Evolutionary conservation across 495 filamentous ascomycete genomes (phyloP).

Genomic region (Astrothelium subdiscretum): DNA sequence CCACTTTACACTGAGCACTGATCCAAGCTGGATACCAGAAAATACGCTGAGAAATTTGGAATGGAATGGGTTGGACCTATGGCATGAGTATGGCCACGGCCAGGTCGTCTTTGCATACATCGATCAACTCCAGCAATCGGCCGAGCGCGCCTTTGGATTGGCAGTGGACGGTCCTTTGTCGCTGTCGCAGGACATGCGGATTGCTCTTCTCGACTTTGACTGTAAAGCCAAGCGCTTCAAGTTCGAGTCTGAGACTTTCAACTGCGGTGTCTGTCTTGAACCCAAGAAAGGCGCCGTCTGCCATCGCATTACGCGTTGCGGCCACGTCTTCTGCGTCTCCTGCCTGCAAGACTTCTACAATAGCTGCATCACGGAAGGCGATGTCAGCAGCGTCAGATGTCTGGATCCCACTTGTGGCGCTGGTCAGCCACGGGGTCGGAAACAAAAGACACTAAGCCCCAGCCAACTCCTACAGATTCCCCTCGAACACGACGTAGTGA

Average conservation of each 20-base stretch:
- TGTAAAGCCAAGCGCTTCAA: slow-evolving; percentile 55
- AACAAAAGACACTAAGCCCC: slow-evolving; percentile 60
- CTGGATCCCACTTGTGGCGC: slow-evolving; percentile 64
- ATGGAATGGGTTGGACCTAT: slow-evolving; percentile 50
- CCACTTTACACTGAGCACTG: slow-evolving; percentile 48
- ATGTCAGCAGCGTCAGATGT: slow-evolving; percentile 66
- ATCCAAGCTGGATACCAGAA: slow-evolving; percentile 59
- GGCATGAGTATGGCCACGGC: slow-evolving; percentile 71
- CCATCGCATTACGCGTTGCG: slow-evolving; percentile 65
- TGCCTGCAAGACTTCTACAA: slow-evolving; percentile 88
- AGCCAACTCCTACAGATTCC: slow-evolving; percentile 84
- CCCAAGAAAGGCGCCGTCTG: slow-evolving; percentile 81
- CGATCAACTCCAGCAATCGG: slow-evolving; percentile 70
- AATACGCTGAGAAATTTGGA: slow-evolving; percentile 46
- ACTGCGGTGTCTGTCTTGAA: slow-evolving; percentile 81
- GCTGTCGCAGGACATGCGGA: slow-evolving; percentile 50
- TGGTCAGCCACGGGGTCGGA: slow-evolving; percentile 38
- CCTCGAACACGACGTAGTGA: slow-evolving; percentile 56
- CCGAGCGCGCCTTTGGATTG: slow-evolving; percentile 67
- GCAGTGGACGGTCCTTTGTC: slow-evolving; percentile 37
- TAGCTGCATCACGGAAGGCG: slow-evolving; percentile 72
- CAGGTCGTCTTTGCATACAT: slow-evolving; percentile 78
- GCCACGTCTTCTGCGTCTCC: slow-evolving; percentile 77
- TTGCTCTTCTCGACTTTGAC: slow-evolving; percentile 68
- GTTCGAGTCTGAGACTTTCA: slow-evolving; percentile 77